Evolutionary conservation across 352 stramenopile genomes (phyloP), one percentile per base, ranked within the genome.

Genomic region (Globisporangium nodosum): DNA sequence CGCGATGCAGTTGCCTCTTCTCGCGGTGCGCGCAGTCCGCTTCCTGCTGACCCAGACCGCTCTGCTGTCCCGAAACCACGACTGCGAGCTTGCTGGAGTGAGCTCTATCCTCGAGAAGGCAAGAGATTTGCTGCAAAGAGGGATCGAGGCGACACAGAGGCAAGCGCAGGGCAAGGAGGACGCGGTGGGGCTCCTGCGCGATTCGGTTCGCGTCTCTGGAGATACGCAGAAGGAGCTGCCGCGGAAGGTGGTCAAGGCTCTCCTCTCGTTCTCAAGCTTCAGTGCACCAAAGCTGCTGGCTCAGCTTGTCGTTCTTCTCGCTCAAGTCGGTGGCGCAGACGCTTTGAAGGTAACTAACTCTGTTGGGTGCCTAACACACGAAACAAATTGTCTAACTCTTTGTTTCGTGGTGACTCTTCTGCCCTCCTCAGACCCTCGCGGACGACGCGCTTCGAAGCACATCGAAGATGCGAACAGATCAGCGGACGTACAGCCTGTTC

Each of bases 31-130:
- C 24, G 58, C 68, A 37, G 56, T 73, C 16, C 61, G 64, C 9
- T 84, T 86, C 46, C 51, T 84, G 21, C 55, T 84, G 2, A 68
- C 64, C 24, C 74, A 84, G 40, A 68, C 55, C 59, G 74, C 74
- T 20, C 52, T 73, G 16, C 61, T 77, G 51, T 66, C 63, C 35
- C 58, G 53, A 60, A 65, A 30, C 9, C 67, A 75, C 6, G 68
- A 73, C 24, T 68, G 58, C 50, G 64, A 71, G n/a, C 13, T 79
- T 5, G 59, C 63, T 9, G 67, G 76, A n/a, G 45, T 84, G 18
- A 53, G 45, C 11, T 49, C 20, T 15, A 61, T 84, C 30, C 45
- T 84, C 16, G 56, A 63, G 20, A 77, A 69, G 58, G 55, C 64
- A 52, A 20, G 60, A 39, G 35, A 61, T 21, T 16, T 61, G 31